Conservation (phyloP, 768 basidiomycete genomes). For the Trametes coccinea region DNA sequence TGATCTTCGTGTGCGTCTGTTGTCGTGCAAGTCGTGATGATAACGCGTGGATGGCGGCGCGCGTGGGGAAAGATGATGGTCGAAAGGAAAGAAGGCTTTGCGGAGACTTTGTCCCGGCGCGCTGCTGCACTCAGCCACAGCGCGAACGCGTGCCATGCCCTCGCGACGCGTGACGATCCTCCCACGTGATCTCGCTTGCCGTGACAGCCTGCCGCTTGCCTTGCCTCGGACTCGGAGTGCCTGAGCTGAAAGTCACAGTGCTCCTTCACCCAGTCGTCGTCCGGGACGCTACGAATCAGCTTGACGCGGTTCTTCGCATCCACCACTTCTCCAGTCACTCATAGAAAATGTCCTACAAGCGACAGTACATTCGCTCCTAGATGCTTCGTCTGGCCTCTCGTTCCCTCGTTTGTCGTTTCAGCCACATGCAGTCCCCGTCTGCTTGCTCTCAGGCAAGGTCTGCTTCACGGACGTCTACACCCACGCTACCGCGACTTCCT, state of each 20-base stretch:
- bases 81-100: neutral
- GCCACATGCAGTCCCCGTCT: conserved; percentile 9
- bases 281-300: neutral
- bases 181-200: conserved; percentile 36
- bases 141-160: conserved; percentile 63
- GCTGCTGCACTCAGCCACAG: conserved; percentile 73
- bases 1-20: too few species aligned
- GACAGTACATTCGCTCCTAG: neutral
- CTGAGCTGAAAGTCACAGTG: too few species aligned
- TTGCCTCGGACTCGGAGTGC: too few species aligned
- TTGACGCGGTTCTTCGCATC: neutral
- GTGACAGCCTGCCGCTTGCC: too few species aligned
- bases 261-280: too few species aligned
- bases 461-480: neutral
- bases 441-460: neutral
- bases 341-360: neutral
- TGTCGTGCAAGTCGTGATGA: neutral
- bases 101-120: neutral
- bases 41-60: neutral
- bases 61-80: neutral
- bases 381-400: conserved; percentile 2
- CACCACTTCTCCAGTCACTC: neutral
- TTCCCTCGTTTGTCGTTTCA: neutral
- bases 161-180: conserved; percentile 52
- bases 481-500: conserved; percentile 67